Evolutionary conservation across 2,329 filamentous ascomycete genomes (phyloP).

Genomic region (Botrytis sinoallii): DNA sequence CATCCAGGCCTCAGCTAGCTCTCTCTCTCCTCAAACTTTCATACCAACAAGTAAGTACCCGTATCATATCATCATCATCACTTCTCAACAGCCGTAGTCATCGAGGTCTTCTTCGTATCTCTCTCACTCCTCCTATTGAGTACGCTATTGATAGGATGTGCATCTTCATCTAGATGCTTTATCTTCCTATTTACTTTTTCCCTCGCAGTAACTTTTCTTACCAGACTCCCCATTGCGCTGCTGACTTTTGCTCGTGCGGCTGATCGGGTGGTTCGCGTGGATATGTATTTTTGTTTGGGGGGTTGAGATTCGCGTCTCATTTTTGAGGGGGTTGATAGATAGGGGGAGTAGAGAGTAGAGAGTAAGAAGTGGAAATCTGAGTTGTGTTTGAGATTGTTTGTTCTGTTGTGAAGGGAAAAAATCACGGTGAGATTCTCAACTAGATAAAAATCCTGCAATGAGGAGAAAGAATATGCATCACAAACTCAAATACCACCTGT

Average conservation of each 20-base stretch:
- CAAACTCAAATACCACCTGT: background rate
- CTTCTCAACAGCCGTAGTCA: background rate
- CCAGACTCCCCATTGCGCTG: background rate
- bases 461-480: rapidly evolving
- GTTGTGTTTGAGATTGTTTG: no score
- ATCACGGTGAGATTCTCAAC: no score
- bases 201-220: background rate
- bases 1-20: background rate
- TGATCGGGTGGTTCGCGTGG: background rate
- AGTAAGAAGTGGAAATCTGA: background rate
- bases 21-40: background rate
- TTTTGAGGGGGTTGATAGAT: no score
- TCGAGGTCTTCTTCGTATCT: rapidly evolving
- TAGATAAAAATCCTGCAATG: background rate
- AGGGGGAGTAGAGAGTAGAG: no score
- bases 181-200: rapidly evolving
- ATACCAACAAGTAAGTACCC: no score
- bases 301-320: background rate
- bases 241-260: background rate
- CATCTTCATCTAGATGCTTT: background rate
- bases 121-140: background rate
- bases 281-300: background rate
- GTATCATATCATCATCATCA: background rate
- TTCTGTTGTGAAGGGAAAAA: no score
- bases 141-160: background rate